phyloP scores from a whole-genome alignment of 768 basidiomycete genomes.

The Russula sp. region DNA sequence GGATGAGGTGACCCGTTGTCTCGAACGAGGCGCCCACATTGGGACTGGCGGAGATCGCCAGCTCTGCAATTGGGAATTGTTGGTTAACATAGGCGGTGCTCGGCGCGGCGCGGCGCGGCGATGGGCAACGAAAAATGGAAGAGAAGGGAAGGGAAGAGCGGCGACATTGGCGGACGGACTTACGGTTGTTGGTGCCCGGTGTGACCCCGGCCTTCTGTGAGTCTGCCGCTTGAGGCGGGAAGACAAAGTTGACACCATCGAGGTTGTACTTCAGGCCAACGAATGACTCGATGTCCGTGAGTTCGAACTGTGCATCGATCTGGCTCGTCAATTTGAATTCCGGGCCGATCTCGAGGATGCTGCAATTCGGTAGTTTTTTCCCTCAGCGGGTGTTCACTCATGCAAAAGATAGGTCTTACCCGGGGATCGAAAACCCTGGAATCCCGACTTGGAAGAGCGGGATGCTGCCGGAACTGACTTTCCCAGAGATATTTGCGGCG shows the following conservation, averaged over 20 bases:
- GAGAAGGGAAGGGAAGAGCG: too few species aligned
- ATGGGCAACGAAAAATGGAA: too few species aligned
- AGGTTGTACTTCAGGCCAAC: not conserved
- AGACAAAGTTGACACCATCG: not conserved
- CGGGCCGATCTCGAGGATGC: not conserved
- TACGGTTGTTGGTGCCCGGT: not conserved
- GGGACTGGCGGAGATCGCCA: not conserved
- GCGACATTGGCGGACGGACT: not conserved
- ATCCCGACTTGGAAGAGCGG: not conserved
- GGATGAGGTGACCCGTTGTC: constrained; percentile 44
- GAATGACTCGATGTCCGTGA: not conserved
- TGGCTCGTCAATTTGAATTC: not conserved
- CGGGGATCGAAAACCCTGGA: not conserved
- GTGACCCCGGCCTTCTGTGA: not conserved
- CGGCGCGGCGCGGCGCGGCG: too few species aligned
- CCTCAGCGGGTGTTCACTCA: not conserved
- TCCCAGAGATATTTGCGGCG: not conserved
- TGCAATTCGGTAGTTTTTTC: not conserved
- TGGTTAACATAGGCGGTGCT: not conserved
- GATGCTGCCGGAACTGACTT: not conserved
- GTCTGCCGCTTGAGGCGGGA: not conserved
- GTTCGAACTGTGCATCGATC: not conserved
- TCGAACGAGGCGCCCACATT: constrained; percentile 22
- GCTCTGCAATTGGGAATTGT: too few species aligned
- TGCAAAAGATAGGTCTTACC: not conserved